Conservation (phyloP, 1,139 yeast species). For the Petasospora fabianii region DNA sequence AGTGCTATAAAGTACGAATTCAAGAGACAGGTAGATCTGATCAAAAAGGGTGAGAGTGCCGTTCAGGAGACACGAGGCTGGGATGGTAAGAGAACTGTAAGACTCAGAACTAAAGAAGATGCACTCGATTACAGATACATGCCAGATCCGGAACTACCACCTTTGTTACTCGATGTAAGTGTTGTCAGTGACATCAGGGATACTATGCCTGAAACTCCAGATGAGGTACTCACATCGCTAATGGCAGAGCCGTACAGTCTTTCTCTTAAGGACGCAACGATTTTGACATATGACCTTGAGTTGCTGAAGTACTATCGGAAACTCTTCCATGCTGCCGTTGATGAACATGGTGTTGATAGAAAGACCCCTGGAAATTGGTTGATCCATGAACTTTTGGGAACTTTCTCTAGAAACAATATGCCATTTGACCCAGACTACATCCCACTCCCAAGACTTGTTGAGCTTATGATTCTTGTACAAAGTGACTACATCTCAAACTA, state of each 20-base stretch:
- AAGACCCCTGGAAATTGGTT: conserved; percentile 73
- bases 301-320: conserved; percentile 31
- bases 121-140: conserved; percentile 86
- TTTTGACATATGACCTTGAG: conserved; percentile 51
- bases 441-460: conserved; percentile 37
- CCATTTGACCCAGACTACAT: conserved; percentile 38
- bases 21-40: conserved; percentile 52
- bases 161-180: conserved; percentile 43
- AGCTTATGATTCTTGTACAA: conserved; percentile 41
- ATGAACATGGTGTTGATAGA: conserved; percentile 24
- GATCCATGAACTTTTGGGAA: conserved; percentile 76
- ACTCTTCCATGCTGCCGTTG: conserved; percentile 26
- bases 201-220: conserved; percentile 62
- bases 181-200: conserved; percentile 37
- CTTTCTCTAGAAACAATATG: conserved; percentile 50
- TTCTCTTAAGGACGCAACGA: conserved; percentile 66
- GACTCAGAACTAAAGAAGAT: conserved; percentile 72
- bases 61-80: conserved; percentile 88
- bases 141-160: conserved; percentile 89
- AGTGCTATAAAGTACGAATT: conserved; percentile 78
- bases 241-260: conserved; percentile 51
- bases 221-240: conserved; percentile 48
- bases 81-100: conserved; percentile 70
- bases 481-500: conserved; percentile 43
- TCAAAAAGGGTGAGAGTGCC: conserved; percentile 33